Conservation (phyloP, 192 early-diverging fungal genomes). For the Dissophora ornata region DNA sequence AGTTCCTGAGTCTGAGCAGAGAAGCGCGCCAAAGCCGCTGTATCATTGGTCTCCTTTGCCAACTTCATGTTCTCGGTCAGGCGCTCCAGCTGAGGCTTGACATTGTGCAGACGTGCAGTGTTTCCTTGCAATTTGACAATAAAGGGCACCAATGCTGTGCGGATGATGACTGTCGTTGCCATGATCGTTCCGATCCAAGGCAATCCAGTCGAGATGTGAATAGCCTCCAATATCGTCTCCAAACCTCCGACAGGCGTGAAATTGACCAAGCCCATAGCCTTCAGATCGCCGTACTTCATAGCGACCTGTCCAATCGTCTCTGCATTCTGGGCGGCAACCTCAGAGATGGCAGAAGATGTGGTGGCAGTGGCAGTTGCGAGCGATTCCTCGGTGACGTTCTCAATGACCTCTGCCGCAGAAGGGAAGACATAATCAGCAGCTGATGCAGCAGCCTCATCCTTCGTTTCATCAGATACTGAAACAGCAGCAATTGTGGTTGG, state of each 20-base stretch:
- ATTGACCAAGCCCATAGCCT: slow-evolving; percentile 81
- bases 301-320: slow-evolving; percentile 61
- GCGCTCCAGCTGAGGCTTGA: slow-evolving; percentile 77
- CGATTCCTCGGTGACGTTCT: slow-evolving; percentile 31
- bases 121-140: slow-evolving; percentile 78
- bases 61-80: slow-evolving; percentile 73
- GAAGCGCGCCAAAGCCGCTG: slow-evolving; percentile 57
- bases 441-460: slow-evolving; percentile 10
- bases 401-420: slow-evolving; percentile 43
- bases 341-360: slow-evolving; percentile 20
- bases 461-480: background rate
- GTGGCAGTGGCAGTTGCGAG: slow-evolving; percentile 30
- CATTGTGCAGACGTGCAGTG: slow-evolving; percentile 72
- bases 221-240: slow-evolving; percentile 79
- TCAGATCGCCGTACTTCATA: slow-evolving; percentile 88
- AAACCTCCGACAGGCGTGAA: slow-evolving; percentile 77
- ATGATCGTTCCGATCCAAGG: slow-evolving; percentile 97
- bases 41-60: slow-evolving; percentile 70
- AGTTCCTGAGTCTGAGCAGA: slow-evolving; percentile 65
- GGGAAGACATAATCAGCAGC: slow-evolving; percentile 23
- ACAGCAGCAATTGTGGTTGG: slow-evolving; percentile 17
- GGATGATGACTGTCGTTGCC: slow-evolving; percentile 71
- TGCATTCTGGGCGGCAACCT: slow-evolving; percentile 50
- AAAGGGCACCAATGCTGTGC: slow-evolving; percentile 77
- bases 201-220: slow-evolving; percentile 84